These are phyloP conservation scores for Ophiostoma sp. DNA, from an alignment of 2,329 filamentous ascomycete species.

Conservation along the genomic window DNA sequence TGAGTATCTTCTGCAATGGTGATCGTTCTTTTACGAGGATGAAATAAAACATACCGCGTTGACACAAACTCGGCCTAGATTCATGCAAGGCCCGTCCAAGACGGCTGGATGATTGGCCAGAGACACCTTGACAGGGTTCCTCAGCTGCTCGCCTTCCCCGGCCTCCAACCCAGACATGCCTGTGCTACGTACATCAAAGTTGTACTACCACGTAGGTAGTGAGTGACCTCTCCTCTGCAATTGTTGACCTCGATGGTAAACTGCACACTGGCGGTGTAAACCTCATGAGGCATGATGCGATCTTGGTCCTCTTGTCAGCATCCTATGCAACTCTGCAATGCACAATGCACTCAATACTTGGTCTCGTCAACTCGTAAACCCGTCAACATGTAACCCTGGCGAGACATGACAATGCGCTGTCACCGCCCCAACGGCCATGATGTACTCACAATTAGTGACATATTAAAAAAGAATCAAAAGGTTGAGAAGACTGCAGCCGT, in stretches of 20 bases:
- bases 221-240: no score
- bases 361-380: no score
- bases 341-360: neutral
- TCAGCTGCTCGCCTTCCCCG: constrained; percentile 25
- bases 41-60: neutral
- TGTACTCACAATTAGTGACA: no score
- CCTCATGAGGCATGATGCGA: neutral
- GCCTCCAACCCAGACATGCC: constrained; percentile 22
- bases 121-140: constrained; percentile 13
- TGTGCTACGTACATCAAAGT: no score
- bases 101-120: constrained; percentile 15
- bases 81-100: constrained; percentile 9
- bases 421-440: no score
- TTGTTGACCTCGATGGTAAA: neutral
- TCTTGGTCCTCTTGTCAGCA: neutral
- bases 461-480: no score
- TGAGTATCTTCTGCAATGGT: no score
- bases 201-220: no score
- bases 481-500: neutral
- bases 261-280: neutral
- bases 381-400: no score
- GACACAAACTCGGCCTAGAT: constrained; percentile 17
- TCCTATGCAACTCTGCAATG: neutral
- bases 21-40: no score
- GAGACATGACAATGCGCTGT: no score